Evolutionary conservation across 805 yeast species (phyloP).

Genomic region (Saccharomycopsis synnaedendra): DNA sequence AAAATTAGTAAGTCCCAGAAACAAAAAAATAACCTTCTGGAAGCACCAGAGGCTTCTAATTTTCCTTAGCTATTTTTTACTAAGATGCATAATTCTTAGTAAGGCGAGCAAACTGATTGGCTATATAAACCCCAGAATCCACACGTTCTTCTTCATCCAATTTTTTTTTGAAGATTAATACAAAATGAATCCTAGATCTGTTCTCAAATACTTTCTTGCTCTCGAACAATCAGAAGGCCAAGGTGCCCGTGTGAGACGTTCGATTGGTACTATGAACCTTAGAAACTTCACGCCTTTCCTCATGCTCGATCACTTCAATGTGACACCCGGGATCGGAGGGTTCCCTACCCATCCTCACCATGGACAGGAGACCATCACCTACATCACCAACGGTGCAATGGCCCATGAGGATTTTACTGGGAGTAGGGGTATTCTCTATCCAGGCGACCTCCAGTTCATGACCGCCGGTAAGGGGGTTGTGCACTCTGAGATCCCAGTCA

Average conservation of each 20-base stretch:
- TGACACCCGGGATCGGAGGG: conserved; percentile 53
- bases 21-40: no score
- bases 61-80: no score
- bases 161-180: not conserved
- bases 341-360: conserved; percentile 80
- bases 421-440: conserved; percentile 57
- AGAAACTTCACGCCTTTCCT: conserved; percentile 75
- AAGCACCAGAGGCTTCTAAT: no score
- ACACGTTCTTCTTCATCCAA: not conserved
- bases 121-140: not conserved
- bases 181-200: conserved; percentile 26
- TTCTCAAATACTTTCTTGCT: conserved; percentile 43
- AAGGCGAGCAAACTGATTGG: not conserved
- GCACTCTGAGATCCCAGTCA: conserved; percentile 79
- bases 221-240: conserved; percentile 73
- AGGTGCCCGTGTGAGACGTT: conserved; percentile 78
- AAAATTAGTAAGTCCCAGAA: no score
- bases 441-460: conserved; percentile 89
- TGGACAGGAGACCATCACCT: conserved; percentile 75
- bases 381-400: conserved; percentile 51
- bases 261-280: conserved; percentile 58
- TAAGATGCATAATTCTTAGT: no score
- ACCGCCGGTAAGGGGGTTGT: conserved; percentile 85
- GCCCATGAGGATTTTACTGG: conserved; percentile 88
- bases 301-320: conserved; percentile 69